These are phyloP conservation scores for Trypanosoma theileri DNA, from an alignment of 208 protist genomes.

Conservation along the genomic window DNA sequence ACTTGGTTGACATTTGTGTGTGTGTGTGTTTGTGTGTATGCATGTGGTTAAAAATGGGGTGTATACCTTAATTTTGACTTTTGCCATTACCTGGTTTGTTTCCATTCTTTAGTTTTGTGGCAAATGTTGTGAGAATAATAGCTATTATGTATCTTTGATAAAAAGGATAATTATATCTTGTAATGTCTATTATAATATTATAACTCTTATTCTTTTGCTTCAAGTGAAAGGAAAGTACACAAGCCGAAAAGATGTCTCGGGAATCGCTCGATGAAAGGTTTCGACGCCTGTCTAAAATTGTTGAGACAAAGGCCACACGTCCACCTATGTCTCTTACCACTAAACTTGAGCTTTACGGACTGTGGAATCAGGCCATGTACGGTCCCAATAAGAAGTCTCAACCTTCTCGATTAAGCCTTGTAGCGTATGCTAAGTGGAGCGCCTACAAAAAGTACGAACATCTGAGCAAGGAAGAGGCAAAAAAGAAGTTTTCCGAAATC, in stretches of 20 bases:
- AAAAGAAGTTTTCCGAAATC: slow-evolving; percentile 63
- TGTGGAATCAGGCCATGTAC: slow-evolving; percentile 78
- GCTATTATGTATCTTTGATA: neutral
- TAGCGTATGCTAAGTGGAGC: slow-evolving; percentile 74
- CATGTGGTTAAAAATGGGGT: neutral
- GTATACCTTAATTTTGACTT: neutral
- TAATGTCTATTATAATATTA: neutral
- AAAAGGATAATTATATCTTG: neutral
- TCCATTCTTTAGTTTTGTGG: no score
- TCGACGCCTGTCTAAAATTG: slow-evolving; percentile 16
- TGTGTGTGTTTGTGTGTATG: neutral
- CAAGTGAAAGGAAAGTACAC: neutral
- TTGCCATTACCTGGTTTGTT: no score
- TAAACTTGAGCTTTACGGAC: slow-evolving; percentile 86
- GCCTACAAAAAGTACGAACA: slow-evolving; percentile 82
- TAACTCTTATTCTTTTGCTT: neutral
- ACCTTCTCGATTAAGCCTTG: slow-evolving; percentile 56
- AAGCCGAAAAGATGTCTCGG: neutral
- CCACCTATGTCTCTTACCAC: slow-evolving; percentile 52
- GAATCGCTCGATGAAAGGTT: slow-evolving; percentile 31
- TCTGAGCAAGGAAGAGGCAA: slow-evolving; percentile 70
- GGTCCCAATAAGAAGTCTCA: slow-evolving; percentile 56
- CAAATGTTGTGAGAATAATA: no score
- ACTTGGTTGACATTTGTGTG: slow-evolving; percentile 3
- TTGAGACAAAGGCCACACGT: slow-evolving; percentile 24